Percentiles rank a stretch among this genome's conserved stretches.
Conservation (phyloP, 441 rosid species). For the Melastoma candidum region DNA sequence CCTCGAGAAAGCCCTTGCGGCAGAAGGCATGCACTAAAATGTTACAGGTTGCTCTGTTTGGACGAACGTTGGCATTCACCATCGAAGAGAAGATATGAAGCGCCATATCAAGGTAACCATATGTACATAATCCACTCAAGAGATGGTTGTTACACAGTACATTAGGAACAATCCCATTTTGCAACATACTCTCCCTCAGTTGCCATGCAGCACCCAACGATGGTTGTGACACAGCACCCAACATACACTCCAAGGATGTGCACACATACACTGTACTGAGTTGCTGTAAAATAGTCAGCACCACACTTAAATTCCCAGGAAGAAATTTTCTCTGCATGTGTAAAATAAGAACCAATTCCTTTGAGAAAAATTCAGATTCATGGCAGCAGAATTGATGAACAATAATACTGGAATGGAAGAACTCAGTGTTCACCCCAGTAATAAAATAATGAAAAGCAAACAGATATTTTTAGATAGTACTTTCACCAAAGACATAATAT, state of each 20-base stretch:
- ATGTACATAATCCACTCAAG: slow-evolving; percentile 43
- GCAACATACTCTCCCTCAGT: slow-evolving; percentile 43
- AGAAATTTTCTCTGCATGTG: slow-evolving; percentile 44
- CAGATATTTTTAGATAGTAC: too few species aligned
- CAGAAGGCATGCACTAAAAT: slow-evolving; percentile 52
- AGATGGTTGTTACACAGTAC: slow-evolving; percentile 53
- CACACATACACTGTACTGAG: slow-evolving; percentile 21
- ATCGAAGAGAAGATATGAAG: slow-evolving; percentile 34
- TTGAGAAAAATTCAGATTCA: neutral
- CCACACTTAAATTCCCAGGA: slow-evolving; percentile 15
- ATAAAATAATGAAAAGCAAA: neutral
- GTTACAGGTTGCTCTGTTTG: slow-evolving; percentile 54
- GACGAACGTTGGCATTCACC: slow-evolving; percentile 39
- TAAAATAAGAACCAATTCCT: slow-evolving; percentile 3
- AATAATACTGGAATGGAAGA: too few species aligned
- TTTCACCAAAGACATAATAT: too few species aligned
- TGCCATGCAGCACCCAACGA: slow-evolving; percentile 45
- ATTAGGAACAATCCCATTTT: slow-evolving; percentile 42
- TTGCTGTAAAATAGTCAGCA: slow-evolving; percentile 14
- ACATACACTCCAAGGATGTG: slow-evolving; percentile 20
- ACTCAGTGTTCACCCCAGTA: neutral
- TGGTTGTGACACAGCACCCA: too few species aligned
- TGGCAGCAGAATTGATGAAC: too few species aligned
- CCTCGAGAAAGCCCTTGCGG: slow-evolving; percentile 39
- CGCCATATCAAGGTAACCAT: slow-evolving; percentile 44